These are phyloP conservation scores for Cryptococcus sp. DNA, from an alignment of 1,284 basidiomycete genomes.

Conservation along the genomic window DNA sequence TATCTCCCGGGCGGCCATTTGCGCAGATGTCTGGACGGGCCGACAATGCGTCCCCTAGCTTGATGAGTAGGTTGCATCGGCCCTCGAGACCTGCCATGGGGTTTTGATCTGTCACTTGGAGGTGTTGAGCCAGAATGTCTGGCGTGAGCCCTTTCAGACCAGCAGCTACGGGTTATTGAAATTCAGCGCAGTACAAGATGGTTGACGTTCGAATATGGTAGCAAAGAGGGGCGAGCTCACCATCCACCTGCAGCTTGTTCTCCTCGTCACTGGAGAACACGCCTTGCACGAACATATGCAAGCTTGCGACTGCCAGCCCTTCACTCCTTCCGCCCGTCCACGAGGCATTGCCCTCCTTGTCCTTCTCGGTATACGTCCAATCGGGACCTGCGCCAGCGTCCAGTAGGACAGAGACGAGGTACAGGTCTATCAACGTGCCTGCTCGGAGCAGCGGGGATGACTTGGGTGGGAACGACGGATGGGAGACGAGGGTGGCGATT, in stretches of 20 bases:
- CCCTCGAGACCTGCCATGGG: conserved; percentile 91
- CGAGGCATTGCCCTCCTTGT: conserved; percentile 13
- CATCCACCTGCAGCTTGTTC: conserved; percentile 74
- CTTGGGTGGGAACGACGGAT: conserved; percentile 51
- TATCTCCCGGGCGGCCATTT: conserved; percentile 73
- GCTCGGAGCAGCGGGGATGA: conserved; percentile 61
- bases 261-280: conserved; percentile 70
- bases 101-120: conserved; percentile 78
- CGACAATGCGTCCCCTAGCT: conserved; percentile 70
- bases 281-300: conserved; percentile 84
- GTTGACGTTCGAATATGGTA: neutral
- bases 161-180: conserved; percentile 58
- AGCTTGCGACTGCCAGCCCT: conserved; percentile 86
- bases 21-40: conserved; percentile 65
- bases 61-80: conserved; percentile 71
- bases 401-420: conserved; percentile 80
- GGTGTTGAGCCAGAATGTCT: conserved; percentile 64
- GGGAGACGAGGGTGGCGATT: neutral
- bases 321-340: conserved; percentile 74
- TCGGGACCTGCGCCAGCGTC: neutral
- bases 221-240: conserved; percentile 54
- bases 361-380: conserved; percentile 70
- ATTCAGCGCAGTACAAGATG: neutral
- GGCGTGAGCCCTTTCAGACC: conserved; percentile 69
- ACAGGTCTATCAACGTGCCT: conserved; percentile 80